Percentiles rank a stretch among this genome's conserved stretches.
These are phyloP conservation scores for Byssoonygena ceratinophila DNA, from an alignment of 2,329 filamentous ascomycete genomes.

Conservation along the genomic window DNA sequence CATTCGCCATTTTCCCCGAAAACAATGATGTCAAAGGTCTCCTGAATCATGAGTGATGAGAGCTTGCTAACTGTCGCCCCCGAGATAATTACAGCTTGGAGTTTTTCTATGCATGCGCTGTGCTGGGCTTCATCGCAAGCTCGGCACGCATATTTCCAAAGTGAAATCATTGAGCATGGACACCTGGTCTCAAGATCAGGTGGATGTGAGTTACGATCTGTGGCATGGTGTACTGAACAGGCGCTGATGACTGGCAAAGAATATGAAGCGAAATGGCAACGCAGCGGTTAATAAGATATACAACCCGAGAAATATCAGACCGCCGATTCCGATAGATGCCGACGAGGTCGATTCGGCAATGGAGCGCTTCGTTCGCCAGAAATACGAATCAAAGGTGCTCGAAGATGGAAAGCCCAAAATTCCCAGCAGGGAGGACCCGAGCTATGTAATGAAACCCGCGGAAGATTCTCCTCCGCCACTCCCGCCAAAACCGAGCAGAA, in stretches of 20 bases:
- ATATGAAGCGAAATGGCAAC: slow-evolving; percentile 91
- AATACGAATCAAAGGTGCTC: slow-evolving; percentile 64
- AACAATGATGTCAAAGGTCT: slow-evolving; percentile 1
- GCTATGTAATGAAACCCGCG: slow-evolving; percentile 42
- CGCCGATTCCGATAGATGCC: slow-evolving; percentile 75
- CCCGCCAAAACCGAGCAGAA: slow-evolving; percentile 50
- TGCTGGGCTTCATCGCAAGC: slow-evolving; percentile 85
- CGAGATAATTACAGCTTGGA: slow-evolving; percentile 53
- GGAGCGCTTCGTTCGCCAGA: slow-evolving; percentile 89
- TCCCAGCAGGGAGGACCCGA: slow-evolving; percentile 45
- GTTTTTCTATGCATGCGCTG: slow-evolving; percentile 98
- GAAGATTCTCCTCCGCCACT: slow-evolving; percentile 49
- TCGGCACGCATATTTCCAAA: slow-evolving; percentile 96
- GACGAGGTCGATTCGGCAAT: slow-evolving; percentile 91
- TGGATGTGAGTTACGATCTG: slow-evolving; percentile 59
- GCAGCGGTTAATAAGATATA: slow-evolving; percentile 72
- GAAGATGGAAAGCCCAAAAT: slow-evolving; percentile 38
- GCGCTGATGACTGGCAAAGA: slow-evolving; percentile 43
- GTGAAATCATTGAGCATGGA: slow-evolving; percentile 99
- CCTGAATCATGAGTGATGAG: background rate
- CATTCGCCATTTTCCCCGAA: slow-evolving; percentile 1
- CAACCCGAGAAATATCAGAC: slow-evolving; percentile 73
- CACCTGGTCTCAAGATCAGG: slow-evolving; percentile 89
- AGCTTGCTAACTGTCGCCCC: background rate
- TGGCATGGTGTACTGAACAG: background rate